These are phyloP conservation scores for Petunia hybrid DNA, from an alignment of 305 asterid species.

Conservation along the genomic window DNA sequence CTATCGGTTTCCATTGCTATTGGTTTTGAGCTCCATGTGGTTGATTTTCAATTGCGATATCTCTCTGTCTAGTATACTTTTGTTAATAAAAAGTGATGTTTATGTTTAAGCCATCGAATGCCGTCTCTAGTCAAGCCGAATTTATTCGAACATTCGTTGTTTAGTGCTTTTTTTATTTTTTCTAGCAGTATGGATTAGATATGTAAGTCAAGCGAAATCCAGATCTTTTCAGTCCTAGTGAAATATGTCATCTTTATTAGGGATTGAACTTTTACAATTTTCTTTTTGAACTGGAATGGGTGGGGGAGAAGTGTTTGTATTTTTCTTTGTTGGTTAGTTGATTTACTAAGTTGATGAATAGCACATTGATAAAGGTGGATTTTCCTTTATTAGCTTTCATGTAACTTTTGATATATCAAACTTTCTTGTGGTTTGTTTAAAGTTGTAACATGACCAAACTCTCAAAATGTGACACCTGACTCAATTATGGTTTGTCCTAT, in stretches of 20 bases:
- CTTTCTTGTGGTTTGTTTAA: background rate
- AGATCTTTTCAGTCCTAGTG: background rate
- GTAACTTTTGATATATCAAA: background rate
- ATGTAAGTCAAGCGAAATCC: background rate
- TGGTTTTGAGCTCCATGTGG: background rate
- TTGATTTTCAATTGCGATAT: background rate
- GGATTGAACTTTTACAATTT: background rate
- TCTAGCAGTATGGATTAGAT: background rate
- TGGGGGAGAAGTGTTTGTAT: background rate
- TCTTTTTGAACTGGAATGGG: background rate
- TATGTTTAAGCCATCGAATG: background rate
- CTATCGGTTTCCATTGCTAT: background rate
- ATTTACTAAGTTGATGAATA: too few relatives aligned
- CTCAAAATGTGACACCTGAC: background rate
- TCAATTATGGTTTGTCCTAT: background rate
- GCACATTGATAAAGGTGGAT: background rate
- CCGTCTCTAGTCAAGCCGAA: background rate
- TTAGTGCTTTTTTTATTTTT: background rate
- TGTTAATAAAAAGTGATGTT: background rate
- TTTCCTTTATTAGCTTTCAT: background rate
- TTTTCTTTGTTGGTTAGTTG: background rate
- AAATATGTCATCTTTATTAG: background rate
- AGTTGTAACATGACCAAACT: background rate
- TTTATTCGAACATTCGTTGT: background rate
- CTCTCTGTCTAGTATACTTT: background rate